A percentile compares a stretch with the other conserved stretches of the same genome.
These are phyloP conservation scores for Daldinia decipiens DNA, from an alignment of 495 filamentous ascomycete species.

Conservation along the genomic window DNA sequence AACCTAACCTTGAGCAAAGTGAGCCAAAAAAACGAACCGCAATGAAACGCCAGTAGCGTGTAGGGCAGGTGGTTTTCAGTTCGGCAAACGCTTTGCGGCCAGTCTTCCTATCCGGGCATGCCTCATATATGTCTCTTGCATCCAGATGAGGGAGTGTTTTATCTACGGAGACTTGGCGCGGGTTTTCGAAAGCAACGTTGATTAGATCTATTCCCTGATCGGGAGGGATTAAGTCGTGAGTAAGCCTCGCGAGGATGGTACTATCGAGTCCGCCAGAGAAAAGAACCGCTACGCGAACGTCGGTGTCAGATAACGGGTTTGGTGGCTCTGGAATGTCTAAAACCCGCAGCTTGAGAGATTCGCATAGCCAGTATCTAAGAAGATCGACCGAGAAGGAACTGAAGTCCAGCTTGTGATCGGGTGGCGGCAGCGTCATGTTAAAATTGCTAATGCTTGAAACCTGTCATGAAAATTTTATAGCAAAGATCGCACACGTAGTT, in stretches of 20 bases:
- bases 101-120: conserved; percentile 90
- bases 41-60: conserved; percentile 81
- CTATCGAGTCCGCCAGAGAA: conserved; percentile 97
- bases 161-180: conserved; percentile 59
- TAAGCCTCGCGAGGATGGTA: conserved; percentile 82
- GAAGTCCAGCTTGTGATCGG: conserved; percentile 53
- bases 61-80: conserved; percentile 75
- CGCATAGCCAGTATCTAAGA: conserved; percentile 67
- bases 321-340: conserved; percentile 72
- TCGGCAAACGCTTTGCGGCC: conserved; percentile 80
- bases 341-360: conserved; percentile 73
- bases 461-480: conserved; percentile 58
- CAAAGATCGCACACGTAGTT: conserved; percentile 37
- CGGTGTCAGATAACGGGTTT: conserved; percentile 40
- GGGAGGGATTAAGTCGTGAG: conserved; percentile 78
- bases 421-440: conserved; percentile 62
- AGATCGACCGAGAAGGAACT: conserved; percentile 64
- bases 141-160: conserved; percentile 27
- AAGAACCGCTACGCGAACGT: conserved; percentile 76
- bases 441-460: conserved; percentile 69
- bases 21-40: conserved; percentile 56
- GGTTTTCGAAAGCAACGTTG: conserved; percentile 98
- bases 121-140: conserved; percentile 68
- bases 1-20: neutral
- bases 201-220: conserved; percentile 82